Base-by-base conservation (phyloP, 2,329 filamentous ascomycete genomes). In the Xylaria sp. region DNA sequence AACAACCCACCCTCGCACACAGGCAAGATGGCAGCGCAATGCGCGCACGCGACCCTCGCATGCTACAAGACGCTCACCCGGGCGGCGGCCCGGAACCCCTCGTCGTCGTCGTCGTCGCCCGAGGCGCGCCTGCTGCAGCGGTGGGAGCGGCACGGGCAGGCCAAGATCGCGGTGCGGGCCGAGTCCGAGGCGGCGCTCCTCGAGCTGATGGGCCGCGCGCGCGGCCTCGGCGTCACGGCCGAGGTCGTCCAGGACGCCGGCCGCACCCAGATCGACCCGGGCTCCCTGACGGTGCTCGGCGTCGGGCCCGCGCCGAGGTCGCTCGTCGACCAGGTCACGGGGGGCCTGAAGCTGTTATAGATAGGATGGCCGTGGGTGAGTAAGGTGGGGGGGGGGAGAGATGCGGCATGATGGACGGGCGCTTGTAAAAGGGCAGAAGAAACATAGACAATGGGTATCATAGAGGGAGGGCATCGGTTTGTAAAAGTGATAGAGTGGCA, bases 21-120 rank as follows among this genome's bases (percentile, higher is more conserved):
- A 96, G 93, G 93, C 67, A 99, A 99, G 81, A 97, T 97, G 67
- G 94, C 91, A 52, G 94, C 94, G 7, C 94, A 97, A 75, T 93
- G 90, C 75, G 90, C 88, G 45, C 94, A 97, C 74, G 94, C 94
- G n/a, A 96, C 93, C 2, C 86, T 99, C 52, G 92, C 93, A 50
- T 97, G 93, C 83, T 99, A 96, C 85, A 97, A 97, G 77, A 78
- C 86, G 54, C 85, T 95, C 61, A 75, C 85, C 52, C 74, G 78
- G 41, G 73, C 76, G 50, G 76, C 84, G n/a, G 72, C 78, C 2
- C 72, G 76, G 48, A 75, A 80, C 48, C 75, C 82, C 39, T 72
- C 77, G 37, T 79, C 79, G 20, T 72, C 83, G 47, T 74, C 82
- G 38, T 72, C 77, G 37, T 79, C 79, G 20, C 72, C 83, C 13